Evolutionary conservation across 768 basidiomycete species (phyloP), one percentile per base, ranked within the genome.

Genomic region (Russula dissimulans): DNA sequence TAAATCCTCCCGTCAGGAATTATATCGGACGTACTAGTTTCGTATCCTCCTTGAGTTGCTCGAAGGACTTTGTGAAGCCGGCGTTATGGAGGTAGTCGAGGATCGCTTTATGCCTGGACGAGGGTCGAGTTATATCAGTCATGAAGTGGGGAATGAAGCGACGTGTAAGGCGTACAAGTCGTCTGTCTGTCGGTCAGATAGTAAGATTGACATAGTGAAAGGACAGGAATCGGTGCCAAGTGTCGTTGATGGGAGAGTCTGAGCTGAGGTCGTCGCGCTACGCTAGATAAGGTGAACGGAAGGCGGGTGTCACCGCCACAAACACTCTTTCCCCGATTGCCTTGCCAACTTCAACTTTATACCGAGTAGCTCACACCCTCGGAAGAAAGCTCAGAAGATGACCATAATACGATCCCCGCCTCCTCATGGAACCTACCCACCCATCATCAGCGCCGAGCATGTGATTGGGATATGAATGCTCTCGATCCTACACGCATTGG

Each of bases 61-160:
- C 70, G 54, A 65, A 72, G 8, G 74, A 70, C 61, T 73, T 73
- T 3, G 64, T 65, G 57, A 69, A 73, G 34, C 74, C 74, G 34
- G 68, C 66, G 15, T 32, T 67, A 29, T 68, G 60, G 22, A 75
- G 67, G 64, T 75, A 75, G 56, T 74, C 71, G 26, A 74, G 66
- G 17, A 75, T 74, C 48, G 74, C 68, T 62, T 71, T 73, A 54
- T 75, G 74, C 34, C 74, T 75, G 54, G 39, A 9, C 38, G 22
- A 39, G 42, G 8, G 45, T 52, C 32, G 50, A 52, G 43, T 32
- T 18, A 54, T 17, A 62, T 26, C 32, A 61, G 56, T 15, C 18
- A 31, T 31, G 22, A 41, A 48, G 52, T n/a, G 10, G 34, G 15
- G 4, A 26, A 36, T 22, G 26, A 14, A 2, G 34, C n/a, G 52